Evolutionary conservation across 495 filamentous ascomycete species (phyloP).

Genomic region (Aspergillus ellipticus): DNA sequence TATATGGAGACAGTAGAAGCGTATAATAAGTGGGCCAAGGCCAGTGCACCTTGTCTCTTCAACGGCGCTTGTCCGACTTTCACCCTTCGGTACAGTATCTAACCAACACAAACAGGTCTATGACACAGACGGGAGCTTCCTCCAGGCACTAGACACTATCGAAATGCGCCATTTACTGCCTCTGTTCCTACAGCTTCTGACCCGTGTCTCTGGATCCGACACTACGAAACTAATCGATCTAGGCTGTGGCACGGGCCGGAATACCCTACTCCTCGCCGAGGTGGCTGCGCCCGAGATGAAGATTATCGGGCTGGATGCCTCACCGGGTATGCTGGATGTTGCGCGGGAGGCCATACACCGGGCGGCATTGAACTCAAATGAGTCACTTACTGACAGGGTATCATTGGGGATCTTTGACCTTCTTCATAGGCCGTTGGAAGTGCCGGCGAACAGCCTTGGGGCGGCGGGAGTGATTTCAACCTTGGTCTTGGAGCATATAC

Average conservation of each 20-base stretch:
- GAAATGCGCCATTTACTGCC: constrained; percentile 56
- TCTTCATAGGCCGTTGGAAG: constrained; percentile 12
- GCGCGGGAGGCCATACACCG: constrained; percentile 33
- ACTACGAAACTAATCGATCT: constrained; percentile 50
- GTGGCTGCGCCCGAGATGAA: constrained; percentile 19
- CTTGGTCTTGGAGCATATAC: constrained; percentile 67
- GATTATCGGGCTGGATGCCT: constrained; percentile 50
- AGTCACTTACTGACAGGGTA: constrained; percentile 1
- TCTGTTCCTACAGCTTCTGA: constrained; percentile 40
- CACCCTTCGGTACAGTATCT: no score
- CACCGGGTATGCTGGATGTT: constrained; percentile 52
- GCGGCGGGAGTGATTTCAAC: constrained; percentile 57
- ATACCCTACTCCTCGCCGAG: constrained; percentile 54
- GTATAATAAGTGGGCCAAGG: constrained; percentile 43
- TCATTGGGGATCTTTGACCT: constrained; percentile 31
- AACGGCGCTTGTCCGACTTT: no score
- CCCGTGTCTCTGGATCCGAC: constrained; percentile 10
- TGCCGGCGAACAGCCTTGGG: constrained; percentile 12
- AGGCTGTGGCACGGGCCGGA: constrained; percentile 69
- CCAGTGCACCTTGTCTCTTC: not conserved
- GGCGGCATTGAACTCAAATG: not conserved
- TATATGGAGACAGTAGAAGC: constrained; percentile 41
- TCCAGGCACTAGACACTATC: constrained; percentile 64
- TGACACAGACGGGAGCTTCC: constrained; percentile 70
- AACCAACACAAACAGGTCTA: constrained; percentile 43